Evolutionary conservation across 2,329 filamentous ascomycete genomes (phyloP).

Genomic region (Colletotrichum liriopes): DNA sequence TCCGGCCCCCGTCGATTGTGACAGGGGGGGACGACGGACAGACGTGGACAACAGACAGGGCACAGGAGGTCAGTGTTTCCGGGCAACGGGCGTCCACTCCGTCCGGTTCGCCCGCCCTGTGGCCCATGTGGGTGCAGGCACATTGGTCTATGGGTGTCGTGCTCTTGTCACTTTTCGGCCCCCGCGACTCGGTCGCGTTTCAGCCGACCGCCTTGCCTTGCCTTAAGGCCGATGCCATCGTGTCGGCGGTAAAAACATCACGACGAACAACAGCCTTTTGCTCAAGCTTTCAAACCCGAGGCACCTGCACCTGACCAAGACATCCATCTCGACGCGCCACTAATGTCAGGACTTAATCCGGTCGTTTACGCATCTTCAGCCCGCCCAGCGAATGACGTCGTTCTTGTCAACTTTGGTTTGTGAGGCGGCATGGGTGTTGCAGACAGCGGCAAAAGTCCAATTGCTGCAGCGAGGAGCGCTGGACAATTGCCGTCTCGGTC

Average conservation of each 20-base stretch:
- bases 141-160: not conserved
- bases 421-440: not conserved
- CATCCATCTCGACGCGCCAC: not conserved
- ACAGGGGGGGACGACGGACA: conserved; percentile 30
- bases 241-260: conserved; percentile 1
- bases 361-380: not conserved
- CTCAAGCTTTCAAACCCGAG: not conserved
- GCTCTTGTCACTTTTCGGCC: conserved; percentile 17
- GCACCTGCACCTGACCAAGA: not conserved
- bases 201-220: conserved; percentile 26
- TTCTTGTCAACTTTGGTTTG: conserved; percentile 6
- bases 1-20: conserved; percentile 31
- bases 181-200: conserved; percentile 33
- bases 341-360: not conserved
- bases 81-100: conserved; percentile 40
- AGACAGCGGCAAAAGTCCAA: not conserved
- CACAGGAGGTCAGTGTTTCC: conserved; percentile 37
- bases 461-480: not conserved
- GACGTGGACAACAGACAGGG: conserved; percentile 13
- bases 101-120: conserved; percentile 22
- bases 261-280: not conserved
- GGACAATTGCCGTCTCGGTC: not conserved
- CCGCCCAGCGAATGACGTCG: conserved; percentile 20
- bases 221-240: not conserved
- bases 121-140: conserved; percentile 17